Conservation (phyloP, 768 basidiomycete species). For the Hygrophorus pudorinus region DNA sequence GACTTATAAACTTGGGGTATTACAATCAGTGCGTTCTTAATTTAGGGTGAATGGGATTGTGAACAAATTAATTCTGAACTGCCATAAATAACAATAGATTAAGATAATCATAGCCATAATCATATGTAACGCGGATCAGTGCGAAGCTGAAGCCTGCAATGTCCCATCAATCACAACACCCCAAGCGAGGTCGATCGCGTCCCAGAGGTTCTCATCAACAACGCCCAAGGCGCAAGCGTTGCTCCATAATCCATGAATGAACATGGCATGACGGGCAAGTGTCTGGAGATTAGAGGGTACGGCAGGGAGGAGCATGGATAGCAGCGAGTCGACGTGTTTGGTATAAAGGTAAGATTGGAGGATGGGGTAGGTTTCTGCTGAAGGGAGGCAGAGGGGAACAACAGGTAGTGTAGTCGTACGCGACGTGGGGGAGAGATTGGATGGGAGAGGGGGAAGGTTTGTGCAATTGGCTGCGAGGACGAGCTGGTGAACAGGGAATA, state of each 20-base stretch:
- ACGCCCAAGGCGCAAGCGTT: constrained; percentile 68
- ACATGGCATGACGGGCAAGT: constrained; percentile 18
- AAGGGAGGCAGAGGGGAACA: constrained; percentile 59
- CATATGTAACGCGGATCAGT: too few species aligned
- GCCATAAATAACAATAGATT: too few species aligned
- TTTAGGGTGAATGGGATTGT: too few species aligned
- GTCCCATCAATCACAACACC: constrained; percentile 56
- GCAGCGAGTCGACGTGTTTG: constrained; percentile 45
- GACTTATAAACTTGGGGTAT: too few species aligned
- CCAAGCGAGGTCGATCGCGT: constrained; percentile 69
- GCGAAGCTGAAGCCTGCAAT: too few species aligned
- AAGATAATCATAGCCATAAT: too few species aligned
- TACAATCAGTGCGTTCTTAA: too few species aligned
- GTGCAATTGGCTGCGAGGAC: constrained; percentile 53
- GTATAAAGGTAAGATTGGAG: constrained; percentile 63
- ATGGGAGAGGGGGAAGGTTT: constrained; percentile 35
- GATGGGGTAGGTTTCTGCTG: constrained; percentile 55
- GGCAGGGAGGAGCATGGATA: constrained; percentile 54
- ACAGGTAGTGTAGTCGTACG: constrained; percentile 47
- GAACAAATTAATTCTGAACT: too few species aligned
- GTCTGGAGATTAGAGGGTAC: background rate
- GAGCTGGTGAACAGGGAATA: constrained; percentile 54
- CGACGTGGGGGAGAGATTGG: background rate
- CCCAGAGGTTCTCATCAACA: constrained; percentile 65
- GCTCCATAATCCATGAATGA: constrained; percentile 71